Base-by-base conservation (phyloP, 2,329 filamentous ascomycete species). In the Chalaropsis ovoidea region DNA sequence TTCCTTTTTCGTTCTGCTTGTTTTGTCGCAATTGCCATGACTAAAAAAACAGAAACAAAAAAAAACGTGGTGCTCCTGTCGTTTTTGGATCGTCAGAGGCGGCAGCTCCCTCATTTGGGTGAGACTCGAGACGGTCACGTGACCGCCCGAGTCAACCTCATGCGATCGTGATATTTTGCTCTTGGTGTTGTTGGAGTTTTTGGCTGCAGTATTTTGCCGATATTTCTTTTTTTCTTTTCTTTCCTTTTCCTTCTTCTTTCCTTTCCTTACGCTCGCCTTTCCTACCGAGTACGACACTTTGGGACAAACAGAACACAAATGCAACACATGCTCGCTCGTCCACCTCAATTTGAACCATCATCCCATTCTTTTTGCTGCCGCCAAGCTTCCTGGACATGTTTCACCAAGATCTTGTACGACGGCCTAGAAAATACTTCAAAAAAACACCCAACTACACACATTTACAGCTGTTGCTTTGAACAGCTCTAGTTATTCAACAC, bases 151-250 rank as follows among this genome's bases (percentile, higher is more conserved):
- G 10, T 15, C n/a, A n/a, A 47, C 54, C 31, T 58, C 10, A 19
- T 39, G n/a, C 27, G 2, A 45, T 58, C 54, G n/a, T 35, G 54
- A 58, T 35, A 17, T 39, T 52, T 6, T 15, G 19, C 24, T 52
- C 47, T 24, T 58, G 54, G 54, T 39, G 54, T 58, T 58, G 54
- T 39, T 58, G 54, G 54, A 58, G 54, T 58, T 58, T 27, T 45
- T 45, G 35, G 4, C 39, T 58, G 54, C 27, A 58, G 11, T 58
- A 27, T 27, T 27, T 35, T 56, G 8, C 19, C 31, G 10, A 11
- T 58, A 5, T n/a, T 17, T 11, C 31, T 58, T 39, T 39, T 39
- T 35, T 56, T 35, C 17, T 56, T n/a, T n/a, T n/a, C 52, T 56
- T 17, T 58, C 1, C 27, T n/a, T n/a, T 11, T 15, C 4, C 22